phyloP scores from a whole-genome alignment of 768 basidiomycete genomes.

The Termitomyces sp. region DNA sequence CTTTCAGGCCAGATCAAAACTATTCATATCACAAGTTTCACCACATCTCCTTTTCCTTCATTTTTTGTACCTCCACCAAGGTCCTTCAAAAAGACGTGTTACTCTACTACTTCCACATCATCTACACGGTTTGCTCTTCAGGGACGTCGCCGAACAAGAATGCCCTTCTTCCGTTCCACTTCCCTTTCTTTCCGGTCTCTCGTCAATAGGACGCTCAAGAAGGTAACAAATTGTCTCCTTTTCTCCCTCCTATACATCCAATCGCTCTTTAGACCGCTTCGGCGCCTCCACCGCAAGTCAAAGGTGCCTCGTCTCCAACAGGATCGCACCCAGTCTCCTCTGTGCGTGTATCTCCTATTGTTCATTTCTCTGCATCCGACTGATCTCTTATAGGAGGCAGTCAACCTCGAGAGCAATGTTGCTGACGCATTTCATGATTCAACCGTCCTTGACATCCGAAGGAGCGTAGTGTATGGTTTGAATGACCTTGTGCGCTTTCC shows the following conservation, averaged over 20 bases:
- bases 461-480: neutral
- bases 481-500: neutral
- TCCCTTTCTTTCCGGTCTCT: neutral
- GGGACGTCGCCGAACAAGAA: neutral
- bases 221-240: neutral
- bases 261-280: neutral
- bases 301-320: too few relatives aligned
- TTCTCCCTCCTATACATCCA: neutral
- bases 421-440: neutral
- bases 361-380: neutral
- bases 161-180: neutral
- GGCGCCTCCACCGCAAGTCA: neutral
- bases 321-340: neutral
- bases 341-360: neutral
- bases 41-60: neutral
- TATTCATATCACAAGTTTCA: neutral
- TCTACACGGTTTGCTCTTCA: neutral
- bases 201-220: neutral
- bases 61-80: neutral
- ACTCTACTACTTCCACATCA: too few relatives aligned
- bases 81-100: neutral
- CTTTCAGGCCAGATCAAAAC: neutral
- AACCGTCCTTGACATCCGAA: neutral
- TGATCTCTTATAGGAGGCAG: neutral
- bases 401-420: neutral